Evolutionary conservation across 352 stramenopile genomes (phyloP).

Genomic region (Phytopythium boreale): DNA sequence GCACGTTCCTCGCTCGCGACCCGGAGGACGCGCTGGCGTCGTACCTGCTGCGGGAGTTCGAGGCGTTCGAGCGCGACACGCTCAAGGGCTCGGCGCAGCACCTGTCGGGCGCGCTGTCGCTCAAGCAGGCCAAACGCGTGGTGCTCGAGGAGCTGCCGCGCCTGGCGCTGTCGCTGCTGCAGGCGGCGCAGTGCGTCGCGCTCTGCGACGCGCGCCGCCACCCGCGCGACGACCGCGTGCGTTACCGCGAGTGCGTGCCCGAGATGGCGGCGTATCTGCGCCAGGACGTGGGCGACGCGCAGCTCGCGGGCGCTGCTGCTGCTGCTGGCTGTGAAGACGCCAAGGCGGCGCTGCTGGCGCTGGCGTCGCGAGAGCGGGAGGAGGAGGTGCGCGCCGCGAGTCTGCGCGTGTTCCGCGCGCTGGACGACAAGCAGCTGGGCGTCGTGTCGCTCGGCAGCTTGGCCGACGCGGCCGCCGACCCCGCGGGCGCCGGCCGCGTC

Average conservation of each 20-base stretch:
- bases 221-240: conserved; percentile 30
- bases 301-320: conserved; percentile 3
- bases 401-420: conserved; percentile 30
- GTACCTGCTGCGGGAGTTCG: conserved; percentile 54
- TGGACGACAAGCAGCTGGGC: conserved; percentile 28
- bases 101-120: conserved; percentile 40
- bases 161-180: conserved; percentile 45
- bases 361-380: conserved; percentile 11
- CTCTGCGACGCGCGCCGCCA: conserved; percentile 19
- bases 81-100: conserved; percentile 46
- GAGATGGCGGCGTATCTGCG: conserved; percentile 24
- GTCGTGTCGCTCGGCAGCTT: conserved; percentile 40
- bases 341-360: too few species aligned
- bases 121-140: conserved; percentile 40
- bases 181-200: conserved; percentile 37
- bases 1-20: conserved; percentile 21
- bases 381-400: conserved; percentile 27
- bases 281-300: conserved; percentile 27
- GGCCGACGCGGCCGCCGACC: conserved; percentile 32
- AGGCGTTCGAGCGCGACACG: conserved; percentile 40
- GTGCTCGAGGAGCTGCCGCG: conserved; percentile 51
- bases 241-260: conserved; percentile 39
- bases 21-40: conserved; percentile 22
- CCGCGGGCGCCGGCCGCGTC: conserved; percentile 44
- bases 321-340: too few species aligned